Percentiles rank a stretch among this genome's conserved stretches.
These are phyloP conservation scores for Recurvomyces mirabilis DNA, from an alignment of 495 filamentous ascomycete species.

Conservation along the genomic window DNA sequence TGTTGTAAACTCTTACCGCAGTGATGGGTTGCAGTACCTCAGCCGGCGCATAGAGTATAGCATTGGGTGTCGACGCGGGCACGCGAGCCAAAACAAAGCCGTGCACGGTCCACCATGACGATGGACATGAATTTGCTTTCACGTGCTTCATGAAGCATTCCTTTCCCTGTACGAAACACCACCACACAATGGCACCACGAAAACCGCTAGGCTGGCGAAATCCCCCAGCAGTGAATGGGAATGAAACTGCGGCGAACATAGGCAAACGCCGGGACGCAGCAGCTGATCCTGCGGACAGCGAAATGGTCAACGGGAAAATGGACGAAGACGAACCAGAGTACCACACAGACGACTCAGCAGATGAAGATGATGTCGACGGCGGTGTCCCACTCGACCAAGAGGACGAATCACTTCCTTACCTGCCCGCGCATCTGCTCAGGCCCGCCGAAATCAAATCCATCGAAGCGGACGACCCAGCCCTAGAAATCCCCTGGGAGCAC, in stretches of 20 bases:
- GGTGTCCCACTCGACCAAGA: not conserved
- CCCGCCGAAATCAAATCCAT: not conserved
- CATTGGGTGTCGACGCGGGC: no score
- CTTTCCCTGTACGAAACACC: no score
- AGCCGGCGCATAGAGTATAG: no score
- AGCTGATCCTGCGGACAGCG: no score
- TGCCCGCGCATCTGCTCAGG: slow-evolving; percentile 13
- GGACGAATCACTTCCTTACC: not conserved
- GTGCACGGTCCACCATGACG: not conserved
- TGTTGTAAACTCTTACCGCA: no score
- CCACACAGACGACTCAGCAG: not conserved
- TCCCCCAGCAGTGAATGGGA: no score
- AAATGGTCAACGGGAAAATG: no score
- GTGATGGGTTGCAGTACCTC: not conserved
- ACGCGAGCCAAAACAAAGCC: slow-evolving; percentile 1
- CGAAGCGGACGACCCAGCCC: no score
- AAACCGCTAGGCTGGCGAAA: no score
- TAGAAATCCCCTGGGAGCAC: not conserved
- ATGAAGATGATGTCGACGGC: not conserved
- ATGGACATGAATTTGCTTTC: not conserved
- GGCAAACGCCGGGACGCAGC: no score
- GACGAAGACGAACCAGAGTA: slow-evolving; percentile 1
- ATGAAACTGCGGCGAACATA: no score
- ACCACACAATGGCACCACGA: no score
- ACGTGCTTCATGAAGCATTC: not conserved